Evolutionary conservation across 1,284 basidiomycete species (phyloP).

Genomic region (Meripilus lineatus): DNA sequence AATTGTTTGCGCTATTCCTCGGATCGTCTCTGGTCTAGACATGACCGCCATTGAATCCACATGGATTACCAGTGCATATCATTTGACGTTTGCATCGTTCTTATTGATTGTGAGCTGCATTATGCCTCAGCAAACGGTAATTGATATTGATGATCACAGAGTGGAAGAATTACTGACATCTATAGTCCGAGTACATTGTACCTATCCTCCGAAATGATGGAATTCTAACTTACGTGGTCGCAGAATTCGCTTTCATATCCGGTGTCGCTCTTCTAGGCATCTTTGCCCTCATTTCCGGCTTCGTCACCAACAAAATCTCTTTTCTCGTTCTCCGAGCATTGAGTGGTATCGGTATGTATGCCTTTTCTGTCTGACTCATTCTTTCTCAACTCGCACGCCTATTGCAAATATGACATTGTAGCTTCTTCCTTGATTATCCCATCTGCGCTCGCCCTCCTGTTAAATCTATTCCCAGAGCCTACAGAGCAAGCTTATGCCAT

Average conservation of each 20-base stretch:
- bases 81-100: slow-evolving; percentile 39
- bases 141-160: slow-evolving; percentile 12
- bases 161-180: slow-evolving; percentile 22
- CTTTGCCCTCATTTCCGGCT: slow-evolving; percentile 16
- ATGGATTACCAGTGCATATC: slow-evolving; percentile 38
- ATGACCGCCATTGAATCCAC: slow-evolving; percentile 22
- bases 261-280: slow-evolving; percentile 31
- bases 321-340: slow-evolving; percentile 8
- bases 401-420: slow-evolving; percentile 2
- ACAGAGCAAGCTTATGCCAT: slow-evolving; percentile 32
- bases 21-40: slow-evolving; percentile 19
- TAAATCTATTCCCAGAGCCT: slow-evolving; percentile 33
- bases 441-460: slow-evolving; percentile 34
- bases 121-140: neutral
- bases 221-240: neutral
- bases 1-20: slow-evolving; percentile 23
- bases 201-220: neutral
- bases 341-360: neutral
- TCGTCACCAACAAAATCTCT: slow-evolving; percentile 1
- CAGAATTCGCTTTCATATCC: slow-evolving; percentile 19
- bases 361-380: neutral
- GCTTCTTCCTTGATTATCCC: slow-evolving; percentile 31
- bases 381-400: neutral
- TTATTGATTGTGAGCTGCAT: slow-evolving; percentile 31
- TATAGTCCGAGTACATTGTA: slow-evolving; percentile 21